phyloP scores from a whole-genome alignment of 257 asterid genomes.

The Primulina eburnea region DNA sequence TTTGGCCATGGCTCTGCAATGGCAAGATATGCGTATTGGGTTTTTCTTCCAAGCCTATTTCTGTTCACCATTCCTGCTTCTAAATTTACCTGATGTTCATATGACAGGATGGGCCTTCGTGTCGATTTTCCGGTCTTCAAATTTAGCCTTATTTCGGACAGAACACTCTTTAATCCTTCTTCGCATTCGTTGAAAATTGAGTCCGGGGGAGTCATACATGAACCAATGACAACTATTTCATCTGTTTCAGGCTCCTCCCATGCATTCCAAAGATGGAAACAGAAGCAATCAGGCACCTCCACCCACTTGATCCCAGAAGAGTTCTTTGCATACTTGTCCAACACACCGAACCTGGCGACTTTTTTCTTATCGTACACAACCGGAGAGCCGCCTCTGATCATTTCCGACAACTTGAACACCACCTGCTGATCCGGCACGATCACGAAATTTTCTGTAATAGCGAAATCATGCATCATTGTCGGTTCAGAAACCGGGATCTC shows the following conservation, averaged over 20 bases:
- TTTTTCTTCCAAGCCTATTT: constrained; percentile 19
- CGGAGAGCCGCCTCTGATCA: constrained; percentile 20
- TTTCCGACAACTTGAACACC: constrained; percentile 22
- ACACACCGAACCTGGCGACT: constrained; percentile 17
- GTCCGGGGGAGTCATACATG: constrained; percentile 25
- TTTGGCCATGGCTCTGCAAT: constrained; percentile 27
- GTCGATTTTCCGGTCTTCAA: constrained; percentile 13
- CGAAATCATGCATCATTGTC: constrained; percentile 29
- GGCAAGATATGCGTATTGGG: constrained; percentile 17
- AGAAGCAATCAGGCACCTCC: constrained; percentile 20
- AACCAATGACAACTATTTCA: constrained; percentile 17
- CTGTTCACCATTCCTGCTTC: constrained; percentile 26
- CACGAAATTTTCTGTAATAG: constrained; percentile 16
- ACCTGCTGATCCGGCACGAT: constrained; percentile 23
- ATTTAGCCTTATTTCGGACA: constrained; percentile 20
- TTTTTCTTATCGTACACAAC: constrained; percentile 13
- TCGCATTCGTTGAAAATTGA: constrained; percentile 23
- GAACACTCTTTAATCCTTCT: constrained; percentile 4
- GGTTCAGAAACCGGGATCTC: constrained; percentile 13
- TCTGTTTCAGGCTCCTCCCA: constrained; percentile 21
- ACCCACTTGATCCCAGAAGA: constrained; percentile 20
- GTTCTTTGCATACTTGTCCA: neutral
- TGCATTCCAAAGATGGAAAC: constrained; percentile 26
- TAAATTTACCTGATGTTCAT: constrained; percentile 13
- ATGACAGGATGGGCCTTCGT: neutral